phyloP scores from a whole-genome alignment of 1,284 basidiomycete genomes.

The Sanghuangporus sanghuang region DNA sequence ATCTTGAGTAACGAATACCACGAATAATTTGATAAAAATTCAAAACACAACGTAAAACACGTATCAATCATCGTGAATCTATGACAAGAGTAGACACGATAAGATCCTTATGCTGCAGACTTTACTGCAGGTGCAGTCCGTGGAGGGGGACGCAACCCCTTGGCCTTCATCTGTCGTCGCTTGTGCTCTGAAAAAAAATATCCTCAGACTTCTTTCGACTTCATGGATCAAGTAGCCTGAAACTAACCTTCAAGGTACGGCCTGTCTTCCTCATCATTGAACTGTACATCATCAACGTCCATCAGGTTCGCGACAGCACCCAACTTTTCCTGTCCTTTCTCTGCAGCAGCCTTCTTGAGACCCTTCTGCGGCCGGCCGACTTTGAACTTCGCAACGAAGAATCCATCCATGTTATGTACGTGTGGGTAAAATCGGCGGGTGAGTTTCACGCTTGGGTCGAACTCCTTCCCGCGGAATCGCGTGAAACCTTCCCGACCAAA shows the following conservation, averaged over 20 bases:
- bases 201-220: not conserved
- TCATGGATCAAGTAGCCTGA: constrained; percentile 12
- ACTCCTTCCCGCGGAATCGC: constrained; percentile 84
- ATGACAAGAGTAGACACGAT: not conserved
- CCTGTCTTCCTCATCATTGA: constrained; percentile 68
- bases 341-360: constrained; percentile 23
- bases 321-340: constrained; percentile 33
- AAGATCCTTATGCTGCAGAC: not conserved
- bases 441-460: constrained; percentile 75
- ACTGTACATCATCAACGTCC: constrained; percentile 33
- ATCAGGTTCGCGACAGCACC: constrained; percentile 25
- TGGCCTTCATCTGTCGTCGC: constrained; percentile 68
- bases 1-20: not conserved
- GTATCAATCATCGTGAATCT: not conserved
- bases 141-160: constrained; percentile 52
- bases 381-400: constrained; percentile 98
- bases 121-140: not conserved
- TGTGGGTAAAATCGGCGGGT: constrained; percentile 91
- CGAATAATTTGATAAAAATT: not conserved
- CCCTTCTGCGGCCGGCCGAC: constrained; percentile 73
- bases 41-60: not conserved
- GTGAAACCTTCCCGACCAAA: constrained; percentile 94
- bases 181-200: constrained; percentile 52
- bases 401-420: constrained; percentile 96
- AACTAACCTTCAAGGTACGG: constrained; percentile 63